These are phyloP conservation scores for Triticum turgidum DNA, from an alignment of 176 grass and related monocot species.

Conservation along the genomic window DNA sequence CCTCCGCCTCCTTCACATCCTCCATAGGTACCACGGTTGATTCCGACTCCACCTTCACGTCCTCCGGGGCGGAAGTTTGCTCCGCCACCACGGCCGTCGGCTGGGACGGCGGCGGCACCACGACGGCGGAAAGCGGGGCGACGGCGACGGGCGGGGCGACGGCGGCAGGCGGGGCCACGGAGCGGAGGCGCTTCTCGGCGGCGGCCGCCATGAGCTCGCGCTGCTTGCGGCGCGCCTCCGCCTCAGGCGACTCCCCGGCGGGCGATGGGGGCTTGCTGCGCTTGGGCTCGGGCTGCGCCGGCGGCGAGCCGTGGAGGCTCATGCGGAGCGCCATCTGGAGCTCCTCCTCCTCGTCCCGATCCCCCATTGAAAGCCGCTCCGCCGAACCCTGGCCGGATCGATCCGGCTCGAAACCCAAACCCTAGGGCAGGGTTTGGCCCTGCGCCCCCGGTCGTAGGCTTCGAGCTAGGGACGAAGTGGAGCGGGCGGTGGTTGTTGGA, in stretches of 20 bases:
- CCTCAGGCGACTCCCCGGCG: slow-evolving; percentile 61
- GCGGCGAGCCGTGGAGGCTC: slow-evolving; percentile 84
- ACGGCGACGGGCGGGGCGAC: not conserved
- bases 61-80: slow-evolving; percentile 10
- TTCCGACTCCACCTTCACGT: slow-evolving; percentile 14
- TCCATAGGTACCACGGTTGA: slow-evolving; percentile 20
- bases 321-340: slow-evolving; percentile 93
- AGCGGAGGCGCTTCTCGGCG: slow-evolving; percentile 70
- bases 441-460: not conserved
- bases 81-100: not conserved
- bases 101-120: not conserved
- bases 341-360: slow-evolving; percentile 92
- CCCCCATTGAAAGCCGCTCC: slow-evolving; percentile 43
- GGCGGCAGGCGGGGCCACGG: not conserved
- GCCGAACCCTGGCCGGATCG: slow-evolving; percentile 26
- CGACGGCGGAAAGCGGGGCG: not conserved
- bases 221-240: slow-evolving; percentile 62
- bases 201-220: slow-evolving; percentile 88
- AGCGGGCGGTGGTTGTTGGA: not conserved
- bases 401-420: slow-evolving; percentile 41
- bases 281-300: slow-evolving; percentile 81
- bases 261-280: slow-evolving; percentile 63
- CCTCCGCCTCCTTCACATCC: slow-evolving; percentile 20
- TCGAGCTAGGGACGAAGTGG: not conserved
- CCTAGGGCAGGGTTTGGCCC: slow-evolving; percentile 35